phyloP scores from a whole-genome alignment of 2,329 filamentous ascomycete species.

The Calcarisporium arbuscula region DNA sequence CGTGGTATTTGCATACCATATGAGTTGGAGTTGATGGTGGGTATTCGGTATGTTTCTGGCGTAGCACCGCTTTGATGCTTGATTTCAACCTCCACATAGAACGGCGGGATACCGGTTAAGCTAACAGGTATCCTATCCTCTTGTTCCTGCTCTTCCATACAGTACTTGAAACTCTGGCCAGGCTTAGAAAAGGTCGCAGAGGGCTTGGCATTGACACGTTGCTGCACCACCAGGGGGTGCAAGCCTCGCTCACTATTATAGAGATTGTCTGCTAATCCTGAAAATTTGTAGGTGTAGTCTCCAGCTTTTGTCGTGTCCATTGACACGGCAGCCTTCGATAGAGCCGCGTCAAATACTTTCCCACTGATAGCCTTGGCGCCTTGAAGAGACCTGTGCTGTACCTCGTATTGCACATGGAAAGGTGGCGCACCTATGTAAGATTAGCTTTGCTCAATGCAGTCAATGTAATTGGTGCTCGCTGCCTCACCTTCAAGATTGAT shows the following conservation, averaged over 20 bases:
- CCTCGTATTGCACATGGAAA: slow-evolving; percentile 75
- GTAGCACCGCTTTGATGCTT: slow-evolving; percentile 79
- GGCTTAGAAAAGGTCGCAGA: slow-evolving; percentile 76
- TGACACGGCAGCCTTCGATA: slow-evolving; percentile 69
- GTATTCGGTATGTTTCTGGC: slow-evolving; percentile 74
- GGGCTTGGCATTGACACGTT: slow-evolving; percentile 79
- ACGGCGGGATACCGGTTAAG: slow-evolving; percentile 77
- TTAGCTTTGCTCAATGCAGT: slow-evolving; percentile 20
- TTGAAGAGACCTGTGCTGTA: slow-evolving; percentile 63
- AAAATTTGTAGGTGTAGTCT: slow-evolving; percentile 79
- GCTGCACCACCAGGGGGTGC: slow-evolving; percentile 63
- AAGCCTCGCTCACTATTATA: slow-evolving; percentile 71
- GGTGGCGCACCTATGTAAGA: slow-evolving; percentile 62
- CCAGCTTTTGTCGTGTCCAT: slow-evolving; percentile 85
- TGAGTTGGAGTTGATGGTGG: slow-evolving; percentile 66
- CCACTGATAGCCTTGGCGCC: slow-evolving; percentile 59
- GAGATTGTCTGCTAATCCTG: slow-evolving; percentile 73
- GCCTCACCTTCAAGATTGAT: slow-evolving; percentile 66
- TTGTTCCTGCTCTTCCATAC: slow-evolving; percentile 72
- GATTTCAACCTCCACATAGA: slow-evolving; percentile 86
- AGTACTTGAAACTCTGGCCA: slow-evolving; percentile 93
- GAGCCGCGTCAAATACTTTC: slow-evolving; percentile 69
- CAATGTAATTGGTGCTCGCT: neutral
- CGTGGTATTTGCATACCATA: slow-evolving; percentile 82
- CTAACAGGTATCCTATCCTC: slow-evolving; percentile 86